Evolutionary conservation across 805 yeast genomes (phyloP).

Genomic region (Metschnikowia aberdeeniae): DNA sequence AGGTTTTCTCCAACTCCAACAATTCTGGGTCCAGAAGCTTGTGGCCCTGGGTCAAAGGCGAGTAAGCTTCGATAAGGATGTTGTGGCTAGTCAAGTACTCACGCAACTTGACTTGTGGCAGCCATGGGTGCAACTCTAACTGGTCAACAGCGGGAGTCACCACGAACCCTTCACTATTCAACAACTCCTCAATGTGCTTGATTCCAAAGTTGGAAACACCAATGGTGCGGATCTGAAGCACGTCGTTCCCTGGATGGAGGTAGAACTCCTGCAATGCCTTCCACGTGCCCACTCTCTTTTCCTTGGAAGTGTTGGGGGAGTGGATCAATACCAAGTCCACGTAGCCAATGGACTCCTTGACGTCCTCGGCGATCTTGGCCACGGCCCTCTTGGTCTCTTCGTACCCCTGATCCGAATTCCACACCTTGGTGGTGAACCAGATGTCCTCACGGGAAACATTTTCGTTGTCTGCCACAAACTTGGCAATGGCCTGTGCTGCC

Average conservation of each 20-base stretch:
- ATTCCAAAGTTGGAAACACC: constrained; percentile 78
- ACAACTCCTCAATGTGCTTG: constrained; percentile 55
- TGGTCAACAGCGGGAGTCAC: constrained; percentile 67
- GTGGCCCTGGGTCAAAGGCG: constrained; percentile 69
- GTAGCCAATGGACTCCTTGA: constrained; percentile 35
- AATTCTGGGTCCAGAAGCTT: constrained; percentile 55
- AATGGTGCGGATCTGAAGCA: constrained; percentile 56
- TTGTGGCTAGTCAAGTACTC: constrained; percentile 53
- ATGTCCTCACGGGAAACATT: constrained; percentile 28
- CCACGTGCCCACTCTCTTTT: constrained; percentile 58
- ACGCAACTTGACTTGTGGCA: constrained; percentile 61
- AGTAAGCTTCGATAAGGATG: constrained; percentile 67
- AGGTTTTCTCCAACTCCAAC: constrained; percentile 44
- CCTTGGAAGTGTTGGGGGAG: constrained; percentile 44
- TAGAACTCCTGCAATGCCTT: constrained; percentile 72
- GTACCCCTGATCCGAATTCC: constrained; percentile 37
- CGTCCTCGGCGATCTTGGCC: constrained; percentile 48
- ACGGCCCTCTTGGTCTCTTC: constrained; percentile 55
- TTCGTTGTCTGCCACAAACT: constrained; percentile 44
- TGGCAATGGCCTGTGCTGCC: constrained; percentile 54
- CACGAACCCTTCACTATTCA: constrained; percentile 49
- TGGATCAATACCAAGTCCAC: constrained; percentile 45
- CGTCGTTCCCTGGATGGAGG: constrained; percentile 42
- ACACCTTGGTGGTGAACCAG: constrained; percentile 36
- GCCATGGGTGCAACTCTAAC: constrained; percentile 82